phyloP scores from a whole-genome alignment of 257 asterid species.

The Euphrasia confusa region DNA sequence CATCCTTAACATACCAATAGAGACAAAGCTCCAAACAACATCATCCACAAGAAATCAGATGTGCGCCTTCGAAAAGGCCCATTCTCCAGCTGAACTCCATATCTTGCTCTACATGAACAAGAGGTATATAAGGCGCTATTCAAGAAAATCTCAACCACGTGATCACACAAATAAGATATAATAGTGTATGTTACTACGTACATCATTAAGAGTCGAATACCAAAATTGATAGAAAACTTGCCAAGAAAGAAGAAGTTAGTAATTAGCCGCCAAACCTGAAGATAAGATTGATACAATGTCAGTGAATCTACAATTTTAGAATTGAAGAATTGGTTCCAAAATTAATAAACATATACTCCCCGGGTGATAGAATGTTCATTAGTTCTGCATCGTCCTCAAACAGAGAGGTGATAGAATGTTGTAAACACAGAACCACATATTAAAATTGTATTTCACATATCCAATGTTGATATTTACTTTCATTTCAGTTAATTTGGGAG shows the following conservation, averaged over 20 bases:
- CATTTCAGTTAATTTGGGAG: background rate
- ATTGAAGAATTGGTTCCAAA: background rate
- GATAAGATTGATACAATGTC: constrained; percentile 23
- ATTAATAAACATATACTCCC: background rate
- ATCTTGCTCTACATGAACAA: constrained; percentile 70
- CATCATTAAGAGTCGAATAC: constrained; percentile 97
- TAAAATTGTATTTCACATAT: background rate
- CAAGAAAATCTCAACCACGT: constrained; percentile 15
- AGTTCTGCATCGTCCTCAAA: background rate
- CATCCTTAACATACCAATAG: constrained; percentile 50
- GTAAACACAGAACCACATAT: background rate
- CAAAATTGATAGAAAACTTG: constrained; percentile 81
- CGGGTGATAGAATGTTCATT: constrained; percentile 2
- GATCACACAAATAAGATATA: constrained; percentile 12
- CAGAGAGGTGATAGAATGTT: background rate
- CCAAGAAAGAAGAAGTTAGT: constrained; percentile 89
- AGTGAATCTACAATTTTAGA: constrained; percentile 10
- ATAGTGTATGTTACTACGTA: constrained; percentile 40
- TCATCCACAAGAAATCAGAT: constrained; percentile 98
- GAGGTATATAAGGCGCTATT: constrained; percentile 19
- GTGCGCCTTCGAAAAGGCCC: constrained; percentile 89
- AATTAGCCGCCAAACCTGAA: constrained; percentile 75
- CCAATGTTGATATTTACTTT: background rate
- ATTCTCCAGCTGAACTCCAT: constrained; percentile 89
- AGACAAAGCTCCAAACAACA: constrained; percentile 81